Evolutionary conservation across 2,329 filamentous ascomycete species (phyloP), one percentile per base, ranked within the genome.

Genomic region (Monilinia vaccinii-corymbosi): DNA sequence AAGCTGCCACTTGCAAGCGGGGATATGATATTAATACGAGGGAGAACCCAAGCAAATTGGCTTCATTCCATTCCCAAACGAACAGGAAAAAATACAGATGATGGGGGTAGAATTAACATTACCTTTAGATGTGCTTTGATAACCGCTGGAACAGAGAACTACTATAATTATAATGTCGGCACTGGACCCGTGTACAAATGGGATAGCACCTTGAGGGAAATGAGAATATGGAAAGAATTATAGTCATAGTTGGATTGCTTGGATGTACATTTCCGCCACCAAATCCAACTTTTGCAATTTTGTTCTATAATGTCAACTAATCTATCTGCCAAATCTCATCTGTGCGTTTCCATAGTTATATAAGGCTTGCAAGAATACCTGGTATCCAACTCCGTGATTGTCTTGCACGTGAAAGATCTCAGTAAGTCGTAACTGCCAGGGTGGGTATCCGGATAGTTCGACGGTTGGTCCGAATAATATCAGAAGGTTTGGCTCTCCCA

Each of bases 361-460:
- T 67, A 99, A 76, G 1, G 87, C 93, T 64, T 87, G 82, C 65
- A 97, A 78, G 73, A 97, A 99, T 34, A 96, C 88, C 71, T 97
- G 92, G 73, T 99, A 99, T 48, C 91, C 91, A 21, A 99, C 92
- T 1, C 85, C 85, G 64, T 88, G 82, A 72, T 91, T 91, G 71
- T 92, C 88, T 60, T 81, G 81, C 14, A 89, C 77, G 68, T 85
- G 83, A 73, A 92, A 97, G 61, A 99, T 97, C 78, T 99, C 94
- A 0, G 92, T 97, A 71, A 99, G 77, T 47, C 94, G 83, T 63
- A 97, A 82, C 75, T 97, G 94, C 94, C 94, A 99, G 1, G 94
- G 94, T 11, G 94, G 94, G 72, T 97, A 99, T 11, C 94, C 91
- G 58, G 91, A 86, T 48, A 99, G 76, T 71, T 91, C 86, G 58